Conservation (phyloP, 2,329 filamentous ascomycete genomes). For the Apiospora aurea region DNA sequence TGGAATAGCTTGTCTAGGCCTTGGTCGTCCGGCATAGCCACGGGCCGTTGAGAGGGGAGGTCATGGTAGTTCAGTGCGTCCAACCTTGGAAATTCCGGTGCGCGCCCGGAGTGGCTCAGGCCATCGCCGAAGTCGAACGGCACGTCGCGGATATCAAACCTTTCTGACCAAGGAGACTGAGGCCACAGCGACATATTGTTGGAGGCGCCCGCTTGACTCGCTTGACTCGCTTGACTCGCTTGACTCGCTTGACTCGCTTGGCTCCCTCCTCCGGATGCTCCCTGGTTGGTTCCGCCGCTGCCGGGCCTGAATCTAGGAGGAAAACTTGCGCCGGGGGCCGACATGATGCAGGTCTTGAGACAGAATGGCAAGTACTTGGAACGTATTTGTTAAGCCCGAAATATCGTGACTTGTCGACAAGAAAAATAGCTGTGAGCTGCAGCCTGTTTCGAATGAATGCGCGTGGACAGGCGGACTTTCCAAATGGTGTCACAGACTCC, state of each 20-base stretch:
- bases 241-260: too few relatives aligned
- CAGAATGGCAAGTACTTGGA: not conserved
- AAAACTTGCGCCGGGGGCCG: not conserved
- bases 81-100: not conserved
- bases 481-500: not conserved
- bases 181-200: not conserved
- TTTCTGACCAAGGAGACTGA: constrained; percentile 1
- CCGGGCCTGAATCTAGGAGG: not conserved
- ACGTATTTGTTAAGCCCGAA: too few relatives aligned
- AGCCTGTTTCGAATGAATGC: not conserved
- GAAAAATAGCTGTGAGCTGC: not conserved
- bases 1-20: not conserved
- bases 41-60: not conserved
- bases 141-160: not conserved
- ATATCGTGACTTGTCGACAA: too few relatives aligned
- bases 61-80: constrained; percentile 6
- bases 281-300: not conserved
- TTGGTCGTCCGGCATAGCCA: not conserved
- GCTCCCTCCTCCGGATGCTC: not conserved
- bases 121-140: not conserved
- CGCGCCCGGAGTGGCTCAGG: not conserved
- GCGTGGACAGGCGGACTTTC: not conserved
- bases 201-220: not conserved
- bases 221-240: not conserved
- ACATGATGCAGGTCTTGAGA: not conserved